These are phyloP conservation scores for Solanum sejunctum DNA, from an alignment of 257 asterid species.

Conservation along the genomic window DNA sequence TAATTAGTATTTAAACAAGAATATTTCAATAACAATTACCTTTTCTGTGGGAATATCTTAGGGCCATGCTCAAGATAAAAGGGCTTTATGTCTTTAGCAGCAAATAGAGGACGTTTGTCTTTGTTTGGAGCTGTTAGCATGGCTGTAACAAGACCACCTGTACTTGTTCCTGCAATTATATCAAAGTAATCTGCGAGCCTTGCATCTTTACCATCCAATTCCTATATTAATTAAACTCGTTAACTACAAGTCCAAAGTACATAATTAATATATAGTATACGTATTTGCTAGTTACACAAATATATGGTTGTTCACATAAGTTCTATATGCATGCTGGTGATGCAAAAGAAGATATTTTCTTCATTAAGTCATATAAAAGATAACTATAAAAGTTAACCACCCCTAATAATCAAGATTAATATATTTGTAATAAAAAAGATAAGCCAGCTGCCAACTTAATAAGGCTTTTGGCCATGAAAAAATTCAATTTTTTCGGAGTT, in stretches of 20 bases:
- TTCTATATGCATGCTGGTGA: neutral
- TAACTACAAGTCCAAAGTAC: neutral
- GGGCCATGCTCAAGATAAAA: constrained; percentile 37
- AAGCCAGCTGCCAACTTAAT: too few species aligned
- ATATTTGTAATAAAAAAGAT: too few species aligned
- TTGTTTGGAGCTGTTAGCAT: constrained; percentile 48
- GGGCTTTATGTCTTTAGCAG: constrained; percentile 42
- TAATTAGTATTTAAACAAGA: neutral
- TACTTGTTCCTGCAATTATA: constrained; percentile 57
- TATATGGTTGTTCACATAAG: neutral
- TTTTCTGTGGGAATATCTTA: constrained; percentile 20
- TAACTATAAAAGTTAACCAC: too few species aligned
- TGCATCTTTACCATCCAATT: constrained; percentile 41
- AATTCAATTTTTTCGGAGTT: too few species aligned
- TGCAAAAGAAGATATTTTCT: neutral
- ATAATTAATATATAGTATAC: too few species aligned
- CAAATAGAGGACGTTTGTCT: constrained; percentile 32
- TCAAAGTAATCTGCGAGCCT: constrained; percentile 55
- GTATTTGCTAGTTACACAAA: neutral
- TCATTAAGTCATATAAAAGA: too few species aligned
- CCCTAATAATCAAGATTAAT: too few species aligned
- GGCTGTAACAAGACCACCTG: constrained; percentile 52
- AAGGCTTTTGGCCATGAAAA: too few species aligned
- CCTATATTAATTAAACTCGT: neutral
- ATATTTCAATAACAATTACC: neutral